Evolutionary conservation across 148 eudicot species (phyloP), one percentile per base, ranked within the genome.

Genomic region (Arbutus unedo): DNA sequence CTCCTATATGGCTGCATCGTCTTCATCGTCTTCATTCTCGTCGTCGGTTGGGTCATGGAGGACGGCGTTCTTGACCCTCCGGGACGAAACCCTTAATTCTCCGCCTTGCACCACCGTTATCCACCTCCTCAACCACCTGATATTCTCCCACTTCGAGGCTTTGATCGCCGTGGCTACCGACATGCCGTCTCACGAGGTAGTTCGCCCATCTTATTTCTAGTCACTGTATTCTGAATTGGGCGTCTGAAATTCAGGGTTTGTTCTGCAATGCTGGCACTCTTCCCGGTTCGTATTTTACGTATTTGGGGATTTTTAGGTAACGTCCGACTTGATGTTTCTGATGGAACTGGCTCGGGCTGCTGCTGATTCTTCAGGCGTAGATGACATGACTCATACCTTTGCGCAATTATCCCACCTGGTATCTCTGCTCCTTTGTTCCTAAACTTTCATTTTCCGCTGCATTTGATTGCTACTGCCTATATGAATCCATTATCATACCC

Each of bases 1-100:
- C 18, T 79, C 8, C 15, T 47, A 21, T 16, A 56, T 47, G 84
- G 76, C 55, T 21, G 83, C 83, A 23, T 80, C 87, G 25, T 80
- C 87, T 21, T 49, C 71, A 4, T 11, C 64, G 18, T 60, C 81
- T 60, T 44, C 81, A 14, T 60, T 68, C 38, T 25, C 31, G 8
- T 79, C 84, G 75, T 79, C 84, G 79, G 86, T 85, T 62, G 87
- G 94, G 83, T 83, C 87, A 84, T 96, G 99, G 99, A 87, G 99
- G 84, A 96, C 95, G 66, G 92, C 95, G 54, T 94, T 96, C 84
- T 84, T 96, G 81, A 91, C 95, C 18, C 89, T 96, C 74, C 89
- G 98, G 76, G 99, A 96, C 84, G 98, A 94, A 89, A 87, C 89
- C 72, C 87, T 85, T 25, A 87, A 87, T 48, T 47, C 78, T 47